Evolutionary conservation across 257 asterid species (phyloP), one percentile per base, ranked within the genome.

Genomic region (Echium plantagineum): DNA sequence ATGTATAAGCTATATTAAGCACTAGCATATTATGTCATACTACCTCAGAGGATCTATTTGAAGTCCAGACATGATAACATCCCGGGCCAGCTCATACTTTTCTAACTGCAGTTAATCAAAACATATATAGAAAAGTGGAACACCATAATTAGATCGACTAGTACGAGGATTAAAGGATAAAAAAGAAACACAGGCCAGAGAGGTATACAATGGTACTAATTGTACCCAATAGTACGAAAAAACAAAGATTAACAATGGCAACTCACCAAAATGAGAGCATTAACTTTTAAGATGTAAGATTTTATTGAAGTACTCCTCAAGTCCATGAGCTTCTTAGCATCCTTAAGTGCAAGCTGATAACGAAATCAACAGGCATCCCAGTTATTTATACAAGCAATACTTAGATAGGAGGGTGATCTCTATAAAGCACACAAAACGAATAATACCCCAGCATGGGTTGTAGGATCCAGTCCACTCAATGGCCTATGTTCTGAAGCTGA

Each of bases 381-480:
- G 65, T 38, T 58, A 24, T 55, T 53, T 58, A 17, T 62, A 15
- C 52, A 52, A n/a, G n/a, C 48, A 18, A 63, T 19, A 21, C 58
- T 47, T 63, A 31, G 26, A 17, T 53, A 54, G 63, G 20, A 42
- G n/a, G 26, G 32, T 9, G 42, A 18, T 15, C 22, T 30, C n/a
- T 9, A 31, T 35, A 49, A 60, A 62, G 57, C 66, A 63, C 6
- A 31, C 28, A 20, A 19, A 75, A 48, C 9, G 16, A 47, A 24
- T 28, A 72, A 67, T 57, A 89, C 99, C 85, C 89, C 97, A 58
- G 99, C 94, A 78, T 84, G 85, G 32, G 84, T 86, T 61, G 95
- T 93, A 48, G 95, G 96, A 77, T 93, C 99, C 72, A 86, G 71
- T 65, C 99, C 97, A 73, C 76, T 89, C 72, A 93, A 64, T 49